These are phyloP conservation scores for Gossypium gossypioides DNA, from an alignment of 441 rosid species.

Conservation along the genomic window DNA sequence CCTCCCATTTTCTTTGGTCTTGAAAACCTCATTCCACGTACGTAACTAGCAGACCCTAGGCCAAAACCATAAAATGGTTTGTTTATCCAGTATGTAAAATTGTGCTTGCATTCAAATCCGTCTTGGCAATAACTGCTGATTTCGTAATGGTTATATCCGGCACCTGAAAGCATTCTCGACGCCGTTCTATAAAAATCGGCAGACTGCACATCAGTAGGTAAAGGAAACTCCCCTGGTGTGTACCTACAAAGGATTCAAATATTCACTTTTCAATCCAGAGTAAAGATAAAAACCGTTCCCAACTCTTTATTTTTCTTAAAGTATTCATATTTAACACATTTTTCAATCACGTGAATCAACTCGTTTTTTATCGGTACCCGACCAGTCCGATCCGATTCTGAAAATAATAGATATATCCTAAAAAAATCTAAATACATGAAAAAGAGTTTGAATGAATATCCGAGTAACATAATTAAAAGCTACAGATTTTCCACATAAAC, in stretches of 20 bases:
- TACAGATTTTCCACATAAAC: background rate
- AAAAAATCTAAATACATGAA: no score
- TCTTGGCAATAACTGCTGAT: conserved; percentile 67
- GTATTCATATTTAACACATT: no score
- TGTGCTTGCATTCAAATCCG: conserved; percentile 71
- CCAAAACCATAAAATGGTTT: conserved; percentile 79
- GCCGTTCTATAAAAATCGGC: conserved; percentile 73
- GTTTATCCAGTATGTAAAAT: conserved; percentile 77
- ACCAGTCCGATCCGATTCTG: no score
- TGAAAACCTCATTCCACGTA: conserved; percentile 77
- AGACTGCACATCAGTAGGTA: conserved; percentile 71
- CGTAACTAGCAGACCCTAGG: conserved; percentile 82
- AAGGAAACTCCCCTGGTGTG: conserved; percentile 72
- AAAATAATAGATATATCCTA: no score
- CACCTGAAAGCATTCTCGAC: conserved; percentile 47
- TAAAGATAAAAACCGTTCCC: background rate
- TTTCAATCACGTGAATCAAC: no score
- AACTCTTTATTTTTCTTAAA: no score
- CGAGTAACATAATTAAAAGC: background rate
- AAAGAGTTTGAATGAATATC: background rate
- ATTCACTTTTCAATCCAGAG: background rate
- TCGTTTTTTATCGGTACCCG: no score
- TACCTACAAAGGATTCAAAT: conserved; percentile 41
- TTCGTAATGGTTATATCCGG: conserved; percentile 72
- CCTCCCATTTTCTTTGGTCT: conserved; percentile 74